A percentile compares a stretch with the other conserved stretches of the same genome.
These are phyloP conservation scores for Fistulifera solaris DNA, from an alignment of 108 stramenopile species.

Conservation along the genomic window DNA sequence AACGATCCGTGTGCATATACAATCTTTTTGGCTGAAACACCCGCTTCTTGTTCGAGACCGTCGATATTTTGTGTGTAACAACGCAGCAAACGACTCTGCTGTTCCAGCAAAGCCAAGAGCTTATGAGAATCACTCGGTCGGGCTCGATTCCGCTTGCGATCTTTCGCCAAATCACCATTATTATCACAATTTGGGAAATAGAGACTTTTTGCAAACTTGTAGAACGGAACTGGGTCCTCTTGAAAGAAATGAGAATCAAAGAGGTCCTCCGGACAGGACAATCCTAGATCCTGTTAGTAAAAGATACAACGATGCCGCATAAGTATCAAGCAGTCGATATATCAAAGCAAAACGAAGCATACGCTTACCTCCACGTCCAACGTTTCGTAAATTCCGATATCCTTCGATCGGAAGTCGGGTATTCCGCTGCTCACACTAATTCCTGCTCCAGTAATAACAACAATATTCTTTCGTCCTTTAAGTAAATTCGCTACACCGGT, in stretches of 20 bases:
- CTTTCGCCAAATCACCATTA: too few species aligned
- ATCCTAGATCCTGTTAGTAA: slow-evolving; percentile 25
- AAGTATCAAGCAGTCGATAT: too few species aligned
- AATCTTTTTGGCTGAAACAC: slow-evolving; percentile 49
- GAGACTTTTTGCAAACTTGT: slow-evolving; percentile 35
- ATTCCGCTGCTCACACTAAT: slow-evolving; percentile 75
- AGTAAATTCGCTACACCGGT: slow-evolving; percentile 20
- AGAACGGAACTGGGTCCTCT: slow-evolving; percentile 72
- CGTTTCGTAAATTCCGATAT: slow-evolving; percentile 55
- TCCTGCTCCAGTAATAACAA: slow-evolving; percentile 74
- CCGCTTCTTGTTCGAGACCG: slow-evolving; percentile 54
- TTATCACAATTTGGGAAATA: slow-evolving; percentile 24
- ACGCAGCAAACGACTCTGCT: slow-evolving; percentile 40
- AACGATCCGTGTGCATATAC: slow-evolving; percentile 80
- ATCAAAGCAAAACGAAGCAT: too few species aligned
- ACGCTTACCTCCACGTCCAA: slow-evolving; percentile 33
- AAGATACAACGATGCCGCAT: neutral
- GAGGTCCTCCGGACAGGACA: slow-evolving; percentile 65
- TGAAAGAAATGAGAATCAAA: slow-evolving; percentile 70
- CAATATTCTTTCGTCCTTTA: slow-evolving; percentile 44
- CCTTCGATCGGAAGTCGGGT: slow-evolving; percentile 73
- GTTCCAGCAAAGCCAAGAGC: slow-evolving; percentile 58
- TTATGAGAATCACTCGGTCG: slow-evolving; percentile 59
- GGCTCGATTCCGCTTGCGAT: slow-evolving; percentile 10
- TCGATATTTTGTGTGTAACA: slow-evolving; percentile 81